Percentiles rank a stretch among this genome's conserved stretches.
Conservation (phyloP, 495 filamentous ascomycete species). For the Penicillium canescens region DNA sequence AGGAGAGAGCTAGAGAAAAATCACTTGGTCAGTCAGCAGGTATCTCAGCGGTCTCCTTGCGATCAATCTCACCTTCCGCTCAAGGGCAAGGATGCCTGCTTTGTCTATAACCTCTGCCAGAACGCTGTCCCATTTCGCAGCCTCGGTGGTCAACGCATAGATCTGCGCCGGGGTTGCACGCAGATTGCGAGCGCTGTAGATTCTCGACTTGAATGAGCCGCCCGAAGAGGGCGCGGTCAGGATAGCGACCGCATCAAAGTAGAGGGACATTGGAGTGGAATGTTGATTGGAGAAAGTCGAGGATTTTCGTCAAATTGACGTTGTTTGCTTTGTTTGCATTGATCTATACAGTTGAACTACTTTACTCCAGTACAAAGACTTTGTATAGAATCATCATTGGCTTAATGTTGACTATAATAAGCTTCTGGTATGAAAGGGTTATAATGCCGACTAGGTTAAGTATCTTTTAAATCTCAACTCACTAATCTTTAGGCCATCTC, state of each 20-base stretch:
- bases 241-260: conserved; percentile 82
- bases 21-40: conserved; percentile 46
- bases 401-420: no score
- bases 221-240: conserved; percentile 63
- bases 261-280: conserved; percentile 76
- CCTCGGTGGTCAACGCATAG: conserved; percentile 81
- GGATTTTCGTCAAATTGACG: conserved; percentile 6
- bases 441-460: no score
- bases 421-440: no score
- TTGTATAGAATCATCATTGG: neutral
- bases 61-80: conserved; percentile 69
- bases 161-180: conserved; percentile 80
- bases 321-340: conserved; percentile 30
- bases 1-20: conserved; percentile 69
- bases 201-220: conserved; percentile 78
- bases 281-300: conserved; percentile 1
- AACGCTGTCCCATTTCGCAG: conserved; percentile 84
- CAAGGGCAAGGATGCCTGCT: conserved; percentile 65
- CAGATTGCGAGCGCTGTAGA: conserved; percentile 65
- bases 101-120: conserved; percentile 84
- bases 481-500: no score
- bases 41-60: conserved; percentile 1
- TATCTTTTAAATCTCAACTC: no score
- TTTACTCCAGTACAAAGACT: neutral
- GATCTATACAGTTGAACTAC: conserved; percentile 8